A percentile compares a stretch with the other conserved stretches of the same genome.
These are phyloP conservation scores for Cytospora piceae DNA, from an alignment of 2,329 filamentous ascomycete species.

Conservation along the genomic window DNA sequence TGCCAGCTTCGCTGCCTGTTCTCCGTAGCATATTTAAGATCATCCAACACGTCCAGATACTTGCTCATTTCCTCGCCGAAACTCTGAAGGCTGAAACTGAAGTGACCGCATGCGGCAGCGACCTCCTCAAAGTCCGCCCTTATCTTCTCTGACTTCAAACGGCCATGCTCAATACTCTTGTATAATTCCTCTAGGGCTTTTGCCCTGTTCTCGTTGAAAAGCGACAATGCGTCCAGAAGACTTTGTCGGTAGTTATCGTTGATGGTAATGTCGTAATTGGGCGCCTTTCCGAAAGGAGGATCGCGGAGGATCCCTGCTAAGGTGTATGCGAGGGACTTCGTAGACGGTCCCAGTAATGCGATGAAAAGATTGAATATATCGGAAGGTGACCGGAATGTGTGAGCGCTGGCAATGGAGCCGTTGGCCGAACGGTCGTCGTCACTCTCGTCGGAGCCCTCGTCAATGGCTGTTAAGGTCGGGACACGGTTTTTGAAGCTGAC, in stretches of 20 bases:
- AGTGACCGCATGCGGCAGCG: conserved; percentile 95
- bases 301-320: conserved; percentile 87
- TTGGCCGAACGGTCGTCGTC: conserved; percentile 47
- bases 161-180: conserved; percentile 73
- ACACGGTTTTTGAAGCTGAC: conserved; percentile 46
- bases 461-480: conserved; percentile 60
- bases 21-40: conserved; percentile 74
- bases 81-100: conserved; percentile 87
- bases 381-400: conserved; percentile 63
- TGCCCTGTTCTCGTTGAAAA: conserved; percentile 77
- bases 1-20: conserved; percentile 70
- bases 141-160: conserved; percentile 70
- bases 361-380: conserved; percentile 96
- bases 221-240: conserved; percentile 74
- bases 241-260: conserved; percentile 82
- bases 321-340: conserved; percentile 94
- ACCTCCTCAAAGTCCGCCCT: conserved; percentile 97
- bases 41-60: conserved; percentile 83
- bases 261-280: conserved; percentile 70
- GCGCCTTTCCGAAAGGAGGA: conserved; percentile 74
- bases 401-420: conserved; percentile 33
- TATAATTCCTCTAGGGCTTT: conserved; percentile 82
- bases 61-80: conserved; percentile 88
- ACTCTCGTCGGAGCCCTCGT: conserved; percentile 64
- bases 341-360: conserved; percentile 82